These are phyloP conservation scores for Xylaria sp. DNA, from an alignment of 2,329 filamentous ascomycete species.

Conservation along the genomic window DNA sequence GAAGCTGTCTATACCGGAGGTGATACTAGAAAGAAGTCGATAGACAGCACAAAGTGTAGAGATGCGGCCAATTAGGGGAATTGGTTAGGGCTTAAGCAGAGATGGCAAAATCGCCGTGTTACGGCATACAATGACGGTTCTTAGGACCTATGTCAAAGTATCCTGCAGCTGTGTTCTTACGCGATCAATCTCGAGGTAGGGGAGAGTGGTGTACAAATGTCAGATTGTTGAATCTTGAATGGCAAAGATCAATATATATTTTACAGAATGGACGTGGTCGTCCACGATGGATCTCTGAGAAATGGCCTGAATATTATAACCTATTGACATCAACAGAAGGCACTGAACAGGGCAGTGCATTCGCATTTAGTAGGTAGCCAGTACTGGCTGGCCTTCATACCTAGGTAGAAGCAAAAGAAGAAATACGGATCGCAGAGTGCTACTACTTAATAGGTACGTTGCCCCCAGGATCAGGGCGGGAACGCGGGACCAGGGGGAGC, in stretches of 20 bases:
- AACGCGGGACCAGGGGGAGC: constrained; percentile 1
- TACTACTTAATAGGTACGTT: no score
- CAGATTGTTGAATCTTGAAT: not conserved
- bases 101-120: constrained; percentile 9
- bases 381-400: not conserved
- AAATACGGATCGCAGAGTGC: not conserved
- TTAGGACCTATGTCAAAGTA: not conserved
- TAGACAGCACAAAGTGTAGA: not conserved
- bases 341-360: constrained; percentile 6
- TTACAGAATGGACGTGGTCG: not conserved
- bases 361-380: not conserved
- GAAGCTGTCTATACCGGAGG: not conserved
- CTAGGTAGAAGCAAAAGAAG: not conserved
- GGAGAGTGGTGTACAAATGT: not conserved
- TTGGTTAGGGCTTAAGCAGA: constrained; percentile 2
- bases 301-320: not conserved
- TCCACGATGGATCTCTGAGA: not conserved
- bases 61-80: constrained; percentile 10
- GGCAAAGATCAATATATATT: not conserved
- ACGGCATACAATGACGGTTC: constrained; percentile 6
- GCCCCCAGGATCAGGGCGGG: no score
- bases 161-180: not conserved
- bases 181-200: not conserved
- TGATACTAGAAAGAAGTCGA: not conserved
- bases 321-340: not conserved